Conservation (phyloP, 108 stramenopile genomes). For the Cylindrotheca closterium region DNA sequence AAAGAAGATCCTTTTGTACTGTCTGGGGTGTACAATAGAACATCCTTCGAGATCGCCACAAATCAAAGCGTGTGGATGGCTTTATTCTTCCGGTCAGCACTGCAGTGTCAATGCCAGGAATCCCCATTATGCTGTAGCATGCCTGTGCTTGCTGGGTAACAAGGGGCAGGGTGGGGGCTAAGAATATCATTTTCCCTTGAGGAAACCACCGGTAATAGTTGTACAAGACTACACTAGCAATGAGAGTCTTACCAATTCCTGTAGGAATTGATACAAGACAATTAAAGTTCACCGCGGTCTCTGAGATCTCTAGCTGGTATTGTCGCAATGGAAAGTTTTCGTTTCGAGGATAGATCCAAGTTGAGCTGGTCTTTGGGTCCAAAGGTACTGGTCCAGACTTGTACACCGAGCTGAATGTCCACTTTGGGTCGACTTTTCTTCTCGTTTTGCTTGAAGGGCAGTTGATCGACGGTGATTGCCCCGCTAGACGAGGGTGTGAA, state of each 20-base stretch:
- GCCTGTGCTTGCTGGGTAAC: slow-evolving; percentile 95
- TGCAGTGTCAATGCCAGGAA: slow-evolving; percentile 76
- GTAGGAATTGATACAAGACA: slow-evolving; percentile 96
- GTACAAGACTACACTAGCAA: slow-evolving; percentile 98
- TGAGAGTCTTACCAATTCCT: slow-evolving; percentile 97
- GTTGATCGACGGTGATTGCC: not conserved
- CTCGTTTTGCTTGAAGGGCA: not conserved
- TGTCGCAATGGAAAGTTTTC: slow-evolving; percentile 70
- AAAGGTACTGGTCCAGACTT: slow-evolving; percentile 65
- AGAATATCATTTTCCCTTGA: slow-evolving; percentile 65
- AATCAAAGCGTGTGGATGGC: slow-evolving; percentile 34
- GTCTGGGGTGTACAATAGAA: slow-evolving; percentile 99
- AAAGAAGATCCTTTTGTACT: slow-evolving; percentile 85
- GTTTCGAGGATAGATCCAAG: slow-evolving; percentile 90
- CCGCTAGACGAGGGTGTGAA: not conserved
- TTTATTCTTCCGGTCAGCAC: slow-evolving; percentile 66
- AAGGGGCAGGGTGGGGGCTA: slow-evolving; percentile 94
- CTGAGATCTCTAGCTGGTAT: slow-evolving; percentile 86
- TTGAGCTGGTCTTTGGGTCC: slow-evolving; percentile 30
- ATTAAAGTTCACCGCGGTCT: slow-evolving; percentile 78
- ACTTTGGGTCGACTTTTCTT: not conserved
- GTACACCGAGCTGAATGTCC: slow-evolving; percentile 5
- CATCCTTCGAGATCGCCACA: slow-evolving; percentile 78
- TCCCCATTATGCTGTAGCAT: slow-evolving; percentile 88
- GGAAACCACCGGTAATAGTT: slow-evolving; percentile 94